Base-by-base conservation (phyloP, 1,139 yeast genomes). In the Keqinozyma sinolaborantium region DNA sequence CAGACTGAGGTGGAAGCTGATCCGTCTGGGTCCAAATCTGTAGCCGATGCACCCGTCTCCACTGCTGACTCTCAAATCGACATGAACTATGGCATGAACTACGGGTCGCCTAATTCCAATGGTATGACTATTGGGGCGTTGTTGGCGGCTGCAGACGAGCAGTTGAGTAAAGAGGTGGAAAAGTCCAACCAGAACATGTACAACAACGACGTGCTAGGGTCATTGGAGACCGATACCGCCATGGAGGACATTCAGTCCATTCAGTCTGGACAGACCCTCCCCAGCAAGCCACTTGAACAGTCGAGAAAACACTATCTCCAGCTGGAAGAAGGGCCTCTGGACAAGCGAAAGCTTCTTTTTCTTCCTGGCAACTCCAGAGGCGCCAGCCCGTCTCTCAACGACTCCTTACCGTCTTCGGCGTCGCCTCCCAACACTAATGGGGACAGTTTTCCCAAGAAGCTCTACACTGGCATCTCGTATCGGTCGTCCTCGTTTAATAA, bases 331-430 rank as follows among this genome's bases (percentile, higher is more conserved):
- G 9, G 21, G 9, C 9, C 30, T 8, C 11, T 13, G 6, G 11
- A 23, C 11, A 12, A 23, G 11, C 8, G 25, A 23, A 9, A 6
- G 6, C 14, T 23, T 10, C 11, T 23, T n/a, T 10, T 6, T 6
- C 18, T 26, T 4, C 29, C 20, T 11, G 29, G 10, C 23, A 9
- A 5, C 10, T 18, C 21, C 10, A 18, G 11, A 30, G 21, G 11
- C 14, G 13, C 14, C 18, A 6, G 20, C 3, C 28, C 33, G 15
- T 36, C 37, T 10, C 29, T 41, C 28, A 42, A 45, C 32, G 50
- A 47, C 30, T 42, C 50, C 2, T 33, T 46, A 9, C 48, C 48
- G 5, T 42, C 48, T 2, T 35, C 46, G 3, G 25, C 45, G 5
- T 25, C 44, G 6, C 35, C 48, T 2, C 42, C 47, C 3, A 45